Base-by-base conservation (phyloP, 2,329 filamentous ascomycete species). In the Penicillium sp. region DNA sequence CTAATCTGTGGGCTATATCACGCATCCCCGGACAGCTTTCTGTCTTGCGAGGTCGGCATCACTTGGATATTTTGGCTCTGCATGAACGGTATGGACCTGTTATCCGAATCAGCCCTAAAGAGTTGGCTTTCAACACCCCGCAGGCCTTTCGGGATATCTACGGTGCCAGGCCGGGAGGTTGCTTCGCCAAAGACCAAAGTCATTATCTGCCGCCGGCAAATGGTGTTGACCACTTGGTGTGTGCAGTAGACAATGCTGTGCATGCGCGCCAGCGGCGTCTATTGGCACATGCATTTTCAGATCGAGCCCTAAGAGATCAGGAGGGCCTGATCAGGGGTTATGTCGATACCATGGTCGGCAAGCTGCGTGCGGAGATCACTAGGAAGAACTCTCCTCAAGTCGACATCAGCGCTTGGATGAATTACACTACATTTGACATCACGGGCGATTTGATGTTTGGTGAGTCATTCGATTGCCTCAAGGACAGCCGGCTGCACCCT, bases 361-460 rank as follows among this genome's bases (percentile, higher is more conserved):
- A 61, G 18, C 38, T 69, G 11, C 52, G 49, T 11, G 18, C 13
- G 9, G 22, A 52, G 9, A 56, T 51, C 4, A 41, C 24, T 24
- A 46, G 22, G 4, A 40, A 38, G n/a, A 36, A 45, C 0, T 38
- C 27, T 6, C 36, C 49, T 2, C 25, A 35, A 1, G 53, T 64
- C 35, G 63, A 72, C 55, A 61, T 70, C 38, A 61, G 54, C 22
- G 55, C 56, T n/a, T 72, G 67, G 69, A 63, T 64, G 46, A 66
- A 71, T 18, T 73, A 60, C 10, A 66, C 65, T 2, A 67, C 69
- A 2, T 75, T 75, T 44, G 72, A 75, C 51, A 65, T 74, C 22
- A 67, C 71, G 2, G 69, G 70, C 2, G 71, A 74, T 20, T 52
- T 75, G 4, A 67, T 67, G 27, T 74, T 74, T 43, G 70, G 72